phyloP scores from a whole-genome alignment of 164 flowering plant species.

The Buxus sempervirens region DNA sequence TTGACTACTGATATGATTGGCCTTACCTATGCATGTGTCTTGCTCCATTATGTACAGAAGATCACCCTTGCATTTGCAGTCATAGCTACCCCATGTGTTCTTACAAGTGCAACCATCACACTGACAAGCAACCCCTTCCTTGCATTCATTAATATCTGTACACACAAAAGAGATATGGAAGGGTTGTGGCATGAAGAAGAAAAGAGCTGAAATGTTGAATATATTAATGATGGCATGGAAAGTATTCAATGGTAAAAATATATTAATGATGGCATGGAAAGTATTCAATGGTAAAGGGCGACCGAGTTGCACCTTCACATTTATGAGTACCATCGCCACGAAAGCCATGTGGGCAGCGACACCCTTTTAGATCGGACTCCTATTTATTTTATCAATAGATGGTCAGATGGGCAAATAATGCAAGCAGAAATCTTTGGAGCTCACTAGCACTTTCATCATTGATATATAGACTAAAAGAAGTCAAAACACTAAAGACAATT shows the following conservation, averaged over 20 bases:
- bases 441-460: neutral
- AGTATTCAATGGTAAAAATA: neutral
- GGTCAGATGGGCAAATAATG: neutral
- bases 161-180: conserved; percentile 8
- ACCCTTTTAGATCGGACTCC: conserved; percentile 59
- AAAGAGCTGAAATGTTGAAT: too few relatives aligned
- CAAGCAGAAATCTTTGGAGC: neutral
- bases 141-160: conserved; percentile 84
- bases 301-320: conserved; percentile 61
- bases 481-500: neutral
- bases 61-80: conserved; percentile 70
- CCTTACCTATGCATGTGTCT: conserved; percentile 87
- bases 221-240: neutral
- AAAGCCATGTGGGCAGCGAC: conserved; percentile 80
- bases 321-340: conserved; percentile 61
- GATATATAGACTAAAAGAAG: neutral
- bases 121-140: conserved; percentile 61
- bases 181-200: too few relatives aligned
- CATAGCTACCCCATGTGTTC: conserved; percentile 83
- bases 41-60: conserved; percentile 72
- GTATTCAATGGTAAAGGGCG: neutral
- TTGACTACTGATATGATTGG: neutral
- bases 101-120: conserved; percentile 84
- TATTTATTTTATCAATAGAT: conserved; percentile 12
- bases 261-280: neutral